Evolutionary conservation across 2,329 filamentous ascomycete genomes (phyloP).

Genomic region (Camillea tinctor): DNA sequence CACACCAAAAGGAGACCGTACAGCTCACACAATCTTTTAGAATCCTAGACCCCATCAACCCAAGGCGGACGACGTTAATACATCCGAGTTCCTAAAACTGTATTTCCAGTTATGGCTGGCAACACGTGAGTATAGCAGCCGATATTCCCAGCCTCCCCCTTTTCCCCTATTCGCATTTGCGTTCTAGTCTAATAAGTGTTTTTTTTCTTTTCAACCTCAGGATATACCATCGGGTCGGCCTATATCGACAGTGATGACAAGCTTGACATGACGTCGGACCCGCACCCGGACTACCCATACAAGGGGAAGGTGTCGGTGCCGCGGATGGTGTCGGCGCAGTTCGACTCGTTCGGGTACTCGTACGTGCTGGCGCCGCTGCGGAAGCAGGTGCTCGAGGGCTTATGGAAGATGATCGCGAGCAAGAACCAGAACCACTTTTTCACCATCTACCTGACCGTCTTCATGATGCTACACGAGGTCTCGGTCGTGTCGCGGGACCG

Average conservation of each 20-base stretch:
- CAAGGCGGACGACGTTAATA: constrained; percentile 24
- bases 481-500: constrained; percentile 35
- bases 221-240: constrained; percentile 44
- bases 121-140: constrained; percentile 39
- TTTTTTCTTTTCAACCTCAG: constrained; percentile 26
- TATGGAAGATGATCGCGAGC: constrained; percentile 29
- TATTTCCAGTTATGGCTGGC: constrained; percentile 48
- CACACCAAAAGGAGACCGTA: constrained; percentile 1
- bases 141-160: background rate
- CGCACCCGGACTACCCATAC: constrained; percentile 38
- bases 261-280: constrained; percentile 39
- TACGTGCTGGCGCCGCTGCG: constrained; percentile 20
- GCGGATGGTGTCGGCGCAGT: constrained; percentile 33
- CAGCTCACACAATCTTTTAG: constrained; percentile 2
- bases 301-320: constrained; percentile 34
- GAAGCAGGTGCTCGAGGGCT: constrained; percentile 25
- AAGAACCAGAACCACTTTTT: constrained; percentile 29
- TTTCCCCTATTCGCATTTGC: background rate
- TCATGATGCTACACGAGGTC: constrained; percentile 37
- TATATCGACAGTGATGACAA: constrained; percentile 41
- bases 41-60: constrained; percentile 1
- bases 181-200: background rate
- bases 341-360: constrained; percentile 29
- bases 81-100: constrained; percentile 36
- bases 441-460: constrained; percentile 31